Conservation (phyloP, 2,329 filamentous ascomycete genomes). For the Tolypocladium tundrense region DNA sequence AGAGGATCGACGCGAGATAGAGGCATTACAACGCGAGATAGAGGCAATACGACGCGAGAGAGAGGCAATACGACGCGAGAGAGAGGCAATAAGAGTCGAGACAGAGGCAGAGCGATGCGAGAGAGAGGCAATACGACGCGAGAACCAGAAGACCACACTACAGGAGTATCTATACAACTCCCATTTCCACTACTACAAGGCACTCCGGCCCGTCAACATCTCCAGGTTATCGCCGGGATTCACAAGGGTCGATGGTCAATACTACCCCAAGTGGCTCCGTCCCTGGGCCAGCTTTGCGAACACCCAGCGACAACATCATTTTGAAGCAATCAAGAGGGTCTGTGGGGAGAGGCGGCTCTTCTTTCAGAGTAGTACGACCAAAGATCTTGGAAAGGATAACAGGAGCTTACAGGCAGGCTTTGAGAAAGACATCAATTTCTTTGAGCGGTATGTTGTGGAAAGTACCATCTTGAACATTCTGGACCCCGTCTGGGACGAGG, state of each 20-base stretch:
- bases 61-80: too few species aligned
- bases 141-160: constrained; percentile 7
- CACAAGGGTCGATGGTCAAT: constrained; percentile 9
- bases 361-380: constrained; percentile 2
- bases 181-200: constrained; percentile 7
- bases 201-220: constrained; percentile 1
- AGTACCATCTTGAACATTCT: constrained; percentile 5
- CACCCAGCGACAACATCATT: constrained; percentile 1
- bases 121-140: neutral
- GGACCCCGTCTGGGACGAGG: constrained; percentile 1
- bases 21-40: neutral
- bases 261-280: constrained; percentile 10
- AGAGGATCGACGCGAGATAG: neutral
- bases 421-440: neutral
- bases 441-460: constrained; percentile 2
- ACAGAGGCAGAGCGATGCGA: too few species aligned
- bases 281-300: constrained; percentile 7
- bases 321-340: constrained; percentile 5
- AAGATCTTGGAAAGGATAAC: neutral
- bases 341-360: constrained; percentile 7
- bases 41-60: too few species aligned
- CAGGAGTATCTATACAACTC: constrained; percentile 9
- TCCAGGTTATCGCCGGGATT: constrained; percentile 1
- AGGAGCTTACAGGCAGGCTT: neutral
- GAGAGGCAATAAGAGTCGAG: too few species aligned